A percentile compares a stretch with the other conserved stretches of the same genome.
Evolutionary conservation across 768 basidiomycete genomes (phyloP).

Genomic region (Mycena galericulata): DNA sequence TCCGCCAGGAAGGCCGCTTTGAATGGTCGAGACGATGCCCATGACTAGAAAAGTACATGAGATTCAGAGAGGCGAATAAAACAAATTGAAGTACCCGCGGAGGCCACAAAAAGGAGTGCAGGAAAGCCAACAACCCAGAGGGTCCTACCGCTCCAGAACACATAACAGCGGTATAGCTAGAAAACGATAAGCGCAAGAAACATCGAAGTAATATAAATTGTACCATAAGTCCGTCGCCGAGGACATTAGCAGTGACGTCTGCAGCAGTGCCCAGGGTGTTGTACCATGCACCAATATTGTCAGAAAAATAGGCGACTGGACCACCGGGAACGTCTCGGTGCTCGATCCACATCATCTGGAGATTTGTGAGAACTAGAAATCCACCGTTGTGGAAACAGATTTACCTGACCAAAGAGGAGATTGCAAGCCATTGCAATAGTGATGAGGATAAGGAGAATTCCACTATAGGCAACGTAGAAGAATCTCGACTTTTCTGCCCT

Average conservation of each 20-base stretch:
- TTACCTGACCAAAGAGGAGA: neutral
- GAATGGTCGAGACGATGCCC: slow-evolving; percentile 42
- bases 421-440: slow-evolving; percentile 22
- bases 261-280: slow-evolving; percentile 45
- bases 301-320: slow-evolving; percentile 44
- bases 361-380: slow-evolving; percentile 15
- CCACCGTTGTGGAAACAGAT: neutral
- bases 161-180: slow-evolving; percentile 48
- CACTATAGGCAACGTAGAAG: slow-evolving; percentile 26
- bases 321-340: slow-evolving; percentile 46
- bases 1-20: slow-evolving; percentile 43
- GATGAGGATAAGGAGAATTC: slow-evolving; percentile 9
- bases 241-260: slow-evolving; percentile 42
- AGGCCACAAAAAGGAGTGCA: slow-evolving; percentile 34
- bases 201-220: neutral
- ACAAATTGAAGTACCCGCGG: slow-evolving; percentile 21
- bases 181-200: neutral
- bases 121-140: slow-evolving; percentile 30
- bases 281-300: slow-evolving; percentile 44
- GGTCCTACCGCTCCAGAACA: slow-evolving; percentile 40
- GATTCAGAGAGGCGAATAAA: neutral
- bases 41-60: slow-evolving; percentile 36
- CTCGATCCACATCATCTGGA: slow-evolving; percentile 35
- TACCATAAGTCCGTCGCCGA: slow-evolving; percentile 50
- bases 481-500: slow-evolving; percentile 8